These are phyloP conservation scores for Fusarium illudens DNA, from an alignment of 2,329 filamentous ascomycete species.

Conservation along the genomic window DNA sequence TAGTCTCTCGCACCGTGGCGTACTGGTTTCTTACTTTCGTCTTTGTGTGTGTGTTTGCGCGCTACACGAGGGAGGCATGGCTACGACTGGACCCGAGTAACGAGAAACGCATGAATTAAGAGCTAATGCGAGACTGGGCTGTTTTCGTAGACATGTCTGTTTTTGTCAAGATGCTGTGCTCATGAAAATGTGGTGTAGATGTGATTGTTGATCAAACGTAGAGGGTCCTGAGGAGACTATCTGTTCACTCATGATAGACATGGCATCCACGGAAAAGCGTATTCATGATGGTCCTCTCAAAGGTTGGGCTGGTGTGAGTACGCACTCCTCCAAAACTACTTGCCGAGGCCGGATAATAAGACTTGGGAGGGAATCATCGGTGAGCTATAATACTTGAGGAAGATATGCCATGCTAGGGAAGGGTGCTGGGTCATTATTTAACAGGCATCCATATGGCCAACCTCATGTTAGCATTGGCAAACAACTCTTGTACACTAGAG, in stretches of 20 bases:
- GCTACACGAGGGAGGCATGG: constrained; percentile 26
- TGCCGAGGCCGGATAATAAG: not conserved
- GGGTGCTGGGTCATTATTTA: too few relatives aligned
- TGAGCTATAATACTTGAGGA: too few relatives aligned
- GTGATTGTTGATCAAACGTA: not conserved
- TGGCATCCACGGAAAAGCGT: not conserved
- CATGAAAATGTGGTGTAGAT: not conserved
- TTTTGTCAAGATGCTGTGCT: not conserved
- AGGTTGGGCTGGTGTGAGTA: not conserved
- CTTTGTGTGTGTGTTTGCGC: constrained; percentile 20
- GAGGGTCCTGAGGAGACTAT: not conserved
- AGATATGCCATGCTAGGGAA: too few relatives aligned
- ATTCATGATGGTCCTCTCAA: not conserved
- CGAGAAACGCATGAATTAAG: constrained; percentile 30
- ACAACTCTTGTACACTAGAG: too few relatives aligned
- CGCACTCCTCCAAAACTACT: not conserved
- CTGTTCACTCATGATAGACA: not conserved
- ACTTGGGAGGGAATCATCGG: too few relatives aligned
- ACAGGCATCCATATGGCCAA: too few relatives aligned
- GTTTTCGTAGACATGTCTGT: constrained; percentile 20
- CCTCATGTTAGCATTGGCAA: too few relatives aligned
- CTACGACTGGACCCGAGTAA: constrained; percentile 33
- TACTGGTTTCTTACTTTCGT: constrained; percentile 26
- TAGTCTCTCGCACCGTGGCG: constrained; percentile 34
- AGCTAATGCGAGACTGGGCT: constrained; percentile 20